A percentile compares a stretch with the other conserved stretches of the same genome.
Conservation (phyloP, 257 asterid genomes). For the Anisodus acutangulus region DNA sequence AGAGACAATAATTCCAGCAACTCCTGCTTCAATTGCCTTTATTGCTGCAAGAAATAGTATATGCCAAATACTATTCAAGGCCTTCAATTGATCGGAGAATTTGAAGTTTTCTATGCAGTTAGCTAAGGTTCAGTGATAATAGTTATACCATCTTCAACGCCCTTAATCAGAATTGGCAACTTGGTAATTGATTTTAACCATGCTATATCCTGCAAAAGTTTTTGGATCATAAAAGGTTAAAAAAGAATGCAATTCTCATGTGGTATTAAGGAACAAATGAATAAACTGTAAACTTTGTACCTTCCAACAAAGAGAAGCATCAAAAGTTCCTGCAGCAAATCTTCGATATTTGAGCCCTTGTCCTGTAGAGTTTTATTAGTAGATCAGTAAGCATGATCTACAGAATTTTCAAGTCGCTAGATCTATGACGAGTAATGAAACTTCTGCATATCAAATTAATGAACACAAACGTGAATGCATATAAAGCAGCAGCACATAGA, state of each 20-base stretch:
- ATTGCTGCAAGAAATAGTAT: constrained; percentile 46
- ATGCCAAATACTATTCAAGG: neutral
- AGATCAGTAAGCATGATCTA: neutral
- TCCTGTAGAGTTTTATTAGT: constrained; percentile 42
- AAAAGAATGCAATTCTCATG: neutral
- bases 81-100: too few relatives aligned
- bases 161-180: constrained; percentile 65
- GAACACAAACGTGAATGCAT: neutral
- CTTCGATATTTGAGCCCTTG: constrained; percentile 56
- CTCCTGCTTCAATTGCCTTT: constrained; percentile 63
- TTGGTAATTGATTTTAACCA: constrained; percentile 69
- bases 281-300: constrained; percentile 36
- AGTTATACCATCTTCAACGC: constrained; percentile 62
- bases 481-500: neutral
- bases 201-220: constrained; percentile 56
- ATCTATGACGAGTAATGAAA: neutral
- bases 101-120: neutral
- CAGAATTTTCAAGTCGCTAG: neutral
- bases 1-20: constrained; percentile 62
- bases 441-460: neutral
- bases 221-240: neutral
- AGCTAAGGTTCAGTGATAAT: neutral
- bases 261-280: neutral
- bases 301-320: constrained; percentile 65
- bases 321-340: constrained; percentile 50